phyloP scores from a whole-genome alignment of 1,284 basidiomycete genomes.

The Tilletia caries region DNA sequence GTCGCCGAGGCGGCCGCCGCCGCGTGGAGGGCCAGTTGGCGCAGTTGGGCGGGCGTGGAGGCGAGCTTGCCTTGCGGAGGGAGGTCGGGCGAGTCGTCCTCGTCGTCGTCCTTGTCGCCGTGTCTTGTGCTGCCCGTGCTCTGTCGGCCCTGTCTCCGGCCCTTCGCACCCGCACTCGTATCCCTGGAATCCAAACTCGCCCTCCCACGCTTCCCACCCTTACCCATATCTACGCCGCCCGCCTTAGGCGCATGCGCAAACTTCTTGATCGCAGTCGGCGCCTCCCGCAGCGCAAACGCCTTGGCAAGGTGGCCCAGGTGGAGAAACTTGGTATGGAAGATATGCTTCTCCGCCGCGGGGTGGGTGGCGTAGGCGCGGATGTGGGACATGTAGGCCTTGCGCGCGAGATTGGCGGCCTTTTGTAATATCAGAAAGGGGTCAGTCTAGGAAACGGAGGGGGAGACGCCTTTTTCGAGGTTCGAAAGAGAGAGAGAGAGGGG shows the following conservation, averaged over 20 bases:
- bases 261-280: conserved; percentile 67
- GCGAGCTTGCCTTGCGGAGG: background rate
- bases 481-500: background rate
- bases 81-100: conserved; percentile 7
- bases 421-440: background rate
- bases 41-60: background rate
- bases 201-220: background rate
- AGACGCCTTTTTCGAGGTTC: too few relatives aligned
- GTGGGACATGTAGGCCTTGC: conserved; percentile 84
- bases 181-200: background rate
- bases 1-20: background rate
- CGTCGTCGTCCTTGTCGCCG: conserved; percentile 13
- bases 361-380: conserved; percentile 97
- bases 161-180: background rate
- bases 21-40: background rate
- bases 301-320: conserved; percentile 97
- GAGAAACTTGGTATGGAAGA: conserved; percentile 88
- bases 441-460: too few relatives aligned
- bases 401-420: conserved; percentile 73
- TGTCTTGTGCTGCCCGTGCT: too few relatives aligned
- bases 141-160: too few relatives aligned
- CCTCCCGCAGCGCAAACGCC: conserved; percentile 88
- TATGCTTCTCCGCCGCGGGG: conserved; percentile 86
- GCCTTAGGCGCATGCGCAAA: background rate
- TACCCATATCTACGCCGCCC: background rate